phyloP scores from a whole-genome alignment of 129 eudicot species.

The Flaveria ramosissima region DNA sequence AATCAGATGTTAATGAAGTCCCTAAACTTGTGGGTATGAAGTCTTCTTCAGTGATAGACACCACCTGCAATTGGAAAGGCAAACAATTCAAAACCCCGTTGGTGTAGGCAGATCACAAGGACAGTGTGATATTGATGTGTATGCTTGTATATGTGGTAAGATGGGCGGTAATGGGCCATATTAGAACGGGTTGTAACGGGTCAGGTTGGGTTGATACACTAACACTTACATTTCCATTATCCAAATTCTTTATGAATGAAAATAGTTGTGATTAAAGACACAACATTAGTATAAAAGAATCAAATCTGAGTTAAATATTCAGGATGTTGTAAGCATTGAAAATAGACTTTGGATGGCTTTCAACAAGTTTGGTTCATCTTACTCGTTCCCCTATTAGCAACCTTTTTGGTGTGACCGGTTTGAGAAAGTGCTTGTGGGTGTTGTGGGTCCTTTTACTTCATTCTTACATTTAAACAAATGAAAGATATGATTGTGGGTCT shows the following conservation, averaged over 20 bases:
- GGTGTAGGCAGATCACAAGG: neutral
- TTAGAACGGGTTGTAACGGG: neutral
- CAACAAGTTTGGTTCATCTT: neutral
- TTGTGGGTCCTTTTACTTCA: no score
- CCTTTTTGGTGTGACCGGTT: no score
- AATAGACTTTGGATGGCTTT: neutral
- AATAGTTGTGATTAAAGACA: neutral
- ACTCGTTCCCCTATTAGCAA: neutral
- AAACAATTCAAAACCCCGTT: neutral
- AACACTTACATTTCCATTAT: neutral
- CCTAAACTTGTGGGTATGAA: constrained; percentile 79
- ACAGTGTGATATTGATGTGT: neutral
- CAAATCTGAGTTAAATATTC: neutral
- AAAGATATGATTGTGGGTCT: neutral
- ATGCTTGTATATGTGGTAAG: neutral
- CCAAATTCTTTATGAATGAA: neutral
- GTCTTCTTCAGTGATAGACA: constrained; percentile 59
- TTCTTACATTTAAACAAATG: neutral
- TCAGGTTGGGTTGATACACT: neutral
- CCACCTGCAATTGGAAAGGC: constrained; percentile 44
- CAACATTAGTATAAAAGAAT: no score
- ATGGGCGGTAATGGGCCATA: neutral
- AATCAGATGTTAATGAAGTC: constrained; percentile 44
- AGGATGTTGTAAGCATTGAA: neutral
- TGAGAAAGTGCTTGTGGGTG: no score